Base-by-base conservation (phyloP, 2,329 filamentous ascomycete genomes). In the Talaromyces islandicus region DNA sequence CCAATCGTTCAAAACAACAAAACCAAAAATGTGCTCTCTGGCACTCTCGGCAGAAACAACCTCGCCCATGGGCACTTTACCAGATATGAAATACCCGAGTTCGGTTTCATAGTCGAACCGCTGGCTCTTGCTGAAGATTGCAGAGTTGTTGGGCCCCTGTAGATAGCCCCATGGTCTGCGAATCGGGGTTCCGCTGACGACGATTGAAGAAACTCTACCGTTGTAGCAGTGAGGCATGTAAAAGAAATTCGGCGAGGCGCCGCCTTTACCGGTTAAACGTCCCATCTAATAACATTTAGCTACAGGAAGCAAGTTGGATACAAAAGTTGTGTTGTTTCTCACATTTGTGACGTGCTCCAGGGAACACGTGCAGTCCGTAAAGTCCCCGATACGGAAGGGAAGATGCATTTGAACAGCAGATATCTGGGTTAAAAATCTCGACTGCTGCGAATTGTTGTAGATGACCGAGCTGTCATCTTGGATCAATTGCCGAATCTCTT, bases 1-100 rank as follows among this genome's bases (percentile, higher is more conserved):
- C 85, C 85, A 88, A 63, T 88, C 85, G 63, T 88, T 88, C 14
- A 88, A 67, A 55, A 88, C 70, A 0, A 86, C 81, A 32, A 86
- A 75, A 0, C 85, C 85, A 67, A 88, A 88, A 7, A 88, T 83
- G 66, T 87, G 81, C 2, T 83, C 78, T 6, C 83, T 77, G 0
- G 84, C 82, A 30, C 83, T 79, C 19, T 77, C 78, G 0, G 77
- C 70, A 0, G 68, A 65, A 0, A 83, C 61, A 0, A 70, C 68
- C 51, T 78, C 64, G 1, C 75, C 72, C 14, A 75, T 63, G 0
- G 66, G 61, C 10, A 75, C 67, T 0, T 75, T 68, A 38, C 79
- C 79, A 2, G 79, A 78, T 7, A 82, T 70, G 1, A 81, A 67
- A 7, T 77, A 73, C 0, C 77, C 80, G n/a, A 81, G 68, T 58